Evolutionary conservation across 257 asterid genomes (phyloP).

Genomic region (Ophiorrhiza pumila): DNA sequence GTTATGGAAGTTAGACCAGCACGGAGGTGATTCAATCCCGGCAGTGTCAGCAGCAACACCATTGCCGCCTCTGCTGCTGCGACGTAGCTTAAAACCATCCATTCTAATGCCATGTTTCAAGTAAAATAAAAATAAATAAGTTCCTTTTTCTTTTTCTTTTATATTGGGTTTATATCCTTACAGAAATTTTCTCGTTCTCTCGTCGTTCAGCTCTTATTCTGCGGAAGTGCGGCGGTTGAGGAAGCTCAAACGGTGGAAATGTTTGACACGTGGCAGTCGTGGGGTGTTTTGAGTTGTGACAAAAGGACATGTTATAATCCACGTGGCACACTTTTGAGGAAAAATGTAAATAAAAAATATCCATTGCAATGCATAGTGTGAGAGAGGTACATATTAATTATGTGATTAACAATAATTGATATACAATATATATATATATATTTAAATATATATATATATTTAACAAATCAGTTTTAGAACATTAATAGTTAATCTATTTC

Average conservation of each 20-base stretch:
- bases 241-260: neutral
- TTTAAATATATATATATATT: too few relatives aligned
- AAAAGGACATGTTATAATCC: neutral
- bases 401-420: too few relatives aligned
- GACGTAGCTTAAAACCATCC: conserved; percentile 50
- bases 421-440: too few relatives aligned
- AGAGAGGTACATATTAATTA: too few relatives aligned
- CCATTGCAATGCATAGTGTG: too few relatives aligned
- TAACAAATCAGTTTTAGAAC: too few relatives aligned
- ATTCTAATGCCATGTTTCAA: conserved; percentile 52
- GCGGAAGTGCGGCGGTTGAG: neutral
- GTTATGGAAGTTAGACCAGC: conserved; percentile 38
- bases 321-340: neutral
- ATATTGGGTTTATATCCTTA: too few relatives aligned
- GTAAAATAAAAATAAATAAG: neutral
- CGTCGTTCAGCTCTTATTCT: neutral
- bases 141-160: too few relatives aligned
- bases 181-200: too few relatives aligned
- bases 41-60: conserved; percentile 39
- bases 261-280: neutral
- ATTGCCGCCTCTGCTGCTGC: conserved; percentile 51
- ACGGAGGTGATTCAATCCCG: conserved; percentile 32
- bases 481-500: too few relatives aligned
- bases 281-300: neutral
- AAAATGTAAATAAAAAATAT: too few relatives aligned